Evolutionary conservation across 163 green algal species (phyloP).

Genomic region (Chlamydomonas reinhardtii): DNA sequence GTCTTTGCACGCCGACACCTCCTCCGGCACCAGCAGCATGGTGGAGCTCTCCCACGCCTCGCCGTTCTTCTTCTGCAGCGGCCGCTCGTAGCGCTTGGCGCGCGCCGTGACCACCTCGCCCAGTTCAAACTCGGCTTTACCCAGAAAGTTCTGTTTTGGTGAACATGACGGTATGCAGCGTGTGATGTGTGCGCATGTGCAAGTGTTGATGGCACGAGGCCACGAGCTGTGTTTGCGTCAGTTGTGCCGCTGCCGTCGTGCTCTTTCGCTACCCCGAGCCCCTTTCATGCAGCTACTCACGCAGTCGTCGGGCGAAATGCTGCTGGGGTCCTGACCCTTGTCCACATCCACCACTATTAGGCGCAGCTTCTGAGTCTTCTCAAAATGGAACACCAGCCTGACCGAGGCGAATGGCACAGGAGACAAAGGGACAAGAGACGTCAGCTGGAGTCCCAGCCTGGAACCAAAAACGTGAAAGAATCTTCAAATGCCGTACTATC

Average conservation of each 20-base stretch:
- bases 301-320: neutral
- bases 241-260: too few relatives aligned
- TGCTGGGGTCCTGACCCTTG: slow-evolving; percentile 1
- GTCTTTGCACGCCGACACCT: slow-evolving; percentile 50
- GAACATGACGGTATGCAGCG: too few relatives aligned
- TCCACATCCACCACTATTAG: slow-evolving; percentile 18
- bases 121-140: slow-evolving; percentile 52
- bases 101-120: slow-evolving; percentile 57
- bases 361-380: neutral
- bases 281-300: neutral
- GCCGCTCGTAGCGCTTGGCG: neutral
- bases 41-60: neutral
- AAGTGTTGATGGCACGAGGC: too few relatives aligned
- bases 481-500: too few relatives aligned
- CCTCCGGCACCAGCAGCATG: slow-evolving; percentile 46
- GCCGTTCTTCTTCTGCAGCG: neutral
- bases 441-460: too few relatives aligned
- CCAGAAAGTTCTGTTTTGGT: slow-evolving; percentile 54
- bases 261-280: too few relatives aligned
- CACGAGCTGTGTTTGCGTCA: too few relatives aligned
- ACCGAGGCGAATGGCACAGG: too few relatives aligned
- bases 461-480: too few relatives aligned
- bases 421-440: too few relatives aligned
- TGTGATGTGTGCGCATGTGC: too few relatives aligned
- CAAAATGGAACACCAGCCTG: slow-evolving; percentile 22